Evolutionary conservation across 1,284 basidiomycete species (phyloP).

Genomic region (Chondrostereum purpureum): DNA sequence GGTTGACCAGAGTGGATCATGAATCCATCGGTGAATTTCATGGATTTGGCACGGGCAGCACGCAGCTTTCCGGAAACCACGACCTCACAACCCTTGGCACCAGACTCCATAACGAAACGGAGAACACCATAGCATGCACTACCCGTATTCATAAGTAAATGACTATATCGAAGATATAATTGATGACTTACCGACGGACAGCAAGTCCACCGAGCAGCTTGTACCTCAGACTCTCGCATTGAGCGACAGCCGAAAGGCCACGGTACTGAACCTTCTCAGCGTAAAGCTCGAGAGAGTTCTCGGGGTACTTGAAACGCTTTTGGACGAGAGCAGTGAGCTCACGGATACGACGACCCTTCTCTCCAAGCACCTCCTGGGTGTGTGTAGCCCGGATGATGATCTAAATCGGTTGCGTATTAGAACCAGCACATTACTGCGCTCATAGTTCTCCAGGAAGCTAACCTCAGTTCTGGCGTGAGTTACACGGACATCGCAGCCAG

Average conservation of each 20-base stretch:
- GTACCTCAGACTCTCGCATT: constrained; percentile 98
- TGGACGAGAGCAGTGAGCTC: constrained; percentile 98
- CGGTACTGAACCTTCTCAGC: constrained; percentile 99
- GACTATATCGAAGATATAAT: background rate
- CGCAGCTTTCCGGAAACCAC: constrained; percentile 99
- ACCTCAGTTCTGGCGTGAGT: constrained; percentile 99
- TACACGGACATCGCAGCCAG: constrained; percentile 99
- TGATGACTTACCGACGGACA: constrained; percentile 79
- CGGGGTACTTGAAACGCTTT: constrained; percentile 99
- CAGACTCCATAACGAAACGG: constrained; percentile 99
- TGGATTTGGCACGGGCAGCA: constrained; percentile 98
- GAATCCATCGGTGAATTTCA: constrained; percentile 99
- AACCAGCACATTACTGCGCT: constrained; percentile 1
- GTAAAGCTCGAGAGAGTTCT: constrained; percentile 98
- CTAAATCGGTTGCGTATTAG: constrained; percentile 29
- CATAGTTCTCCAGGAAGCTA: too few species aligned
- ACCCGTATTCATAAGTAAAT: constrained; percentile 3
- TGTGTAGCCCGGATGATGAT: constrained; percentile 99
- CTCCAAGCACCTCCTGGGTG: constrained; percentile 99
- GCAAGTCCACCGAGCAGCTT: constrained; percentile 99
- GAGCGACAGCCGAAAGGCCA: constrained; percentile 97
- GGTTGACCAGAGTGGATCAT: constrained; percentile 99
- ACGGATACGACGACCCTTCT: constrained; percentile 99
- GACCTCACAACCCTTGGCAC: constrained; percentile 99
- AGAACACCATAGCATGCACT: constrained; percentile 99